Conservation (phyloP, 768 basidiomycete species). For the Lentinula guzmanii region DNA sequence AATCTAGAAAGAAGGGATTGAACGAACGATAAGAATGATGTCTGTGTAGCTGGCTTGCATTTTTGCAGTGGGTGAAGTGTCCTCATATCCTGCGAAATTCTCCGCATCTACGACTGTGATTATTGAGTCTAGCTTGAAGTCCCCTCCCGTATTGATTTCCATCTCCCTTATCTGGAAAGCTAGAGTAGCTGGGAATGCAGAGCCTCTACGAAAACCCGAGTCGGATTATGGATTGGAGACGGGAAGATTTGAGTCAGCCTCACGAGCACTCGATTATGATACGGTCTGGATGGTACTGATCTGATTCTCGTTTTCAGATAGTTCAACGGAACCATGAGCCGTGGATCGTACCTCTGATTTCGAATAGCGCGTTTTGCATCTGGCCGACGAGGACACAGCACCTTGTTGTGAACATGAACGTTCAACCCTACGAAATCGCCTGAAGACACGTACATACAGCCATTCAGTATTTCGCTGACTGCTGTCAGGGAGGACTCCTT, state of each 20-base stretch:
- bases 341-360: constrained; percentile 61
- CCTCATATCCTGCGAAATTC: constrained; percentile 91
- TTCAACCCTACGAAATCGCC: background rate
- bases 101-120: constrained; percentile 88
- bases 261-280: constrained; percentile 96
- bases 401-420: constrained; percentile 30
- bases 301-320: constrained; percentile 29
- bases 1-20: background rate
- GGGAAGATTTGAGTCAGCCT: constrained; percentile 17
- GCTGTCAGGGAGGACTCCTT: constrained; percentile 77
- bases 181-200: constrained; percentile 92
- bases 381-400: constrained; percentile 94
- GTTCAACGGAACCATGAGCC: background rate
- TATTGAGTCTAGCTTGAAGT: constrained; percentile 83
- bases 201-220: constrained; percentile 49
- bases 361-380: constrained; percentile 85
- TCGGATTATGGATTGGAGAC: background rate
- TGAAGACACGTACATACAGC: constrained; percentile 70
- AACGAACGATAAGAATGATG: constrained; percentile 72
- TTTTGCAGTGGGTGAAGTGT: constrained; percentile 84
- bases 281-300: constrained; percentile 80
- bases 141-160: constrained; percentile 54
- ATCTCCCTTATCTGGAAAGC: constrained; percentile 93
- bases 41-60: constrained; percentile 97
- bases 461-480: constrained; percentile 91